Evolutionary conservation across 345 rosid genomes (phyloP).

Genomic region (Punica granatum): DNA sequence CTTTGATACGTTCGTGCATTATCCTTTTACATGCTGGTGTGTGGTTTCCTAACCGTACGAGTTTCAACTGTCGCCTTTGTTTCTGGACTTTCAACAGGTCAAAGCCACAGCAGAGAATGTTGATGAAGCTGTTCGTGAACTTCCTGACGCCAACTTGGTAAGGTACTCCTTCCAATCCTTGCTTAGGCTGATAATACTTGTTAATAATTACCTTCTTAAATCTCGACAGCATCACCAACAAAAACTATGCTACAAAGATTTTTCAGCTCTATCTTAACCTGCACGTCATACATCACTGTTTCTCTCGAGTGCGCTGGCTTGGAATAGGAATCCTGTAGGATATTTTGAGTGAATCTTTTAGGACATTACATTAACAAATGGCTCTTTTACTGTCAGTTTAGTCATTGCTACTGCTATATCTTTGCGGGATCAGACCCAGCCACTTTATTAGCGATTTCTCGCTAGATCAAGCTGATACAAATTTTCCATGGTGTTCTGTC

Average conservation of each 20-base stretch:
- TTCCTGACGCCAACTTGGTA: constrained; percentile 99
- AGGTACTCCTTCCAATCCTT: constrained; percentile 46
- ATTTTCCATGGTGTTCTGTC: constrained; percentile 11
- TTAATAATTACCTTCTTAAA: neutral
- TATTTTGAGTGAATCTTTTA: too few species aligned
- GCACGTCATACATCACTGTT: too few species aligned
- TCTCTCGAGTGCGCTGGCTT: neutral
- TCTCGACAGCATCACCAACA: neutral
- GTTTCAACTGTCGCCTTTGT: constrained; percentile 4
- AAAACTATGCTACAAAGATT: neutral
- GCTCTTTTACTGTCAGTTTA: neutral
- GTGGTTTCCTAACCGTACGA: neutral
- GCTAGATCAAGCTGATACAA: constrained; percentile 12
- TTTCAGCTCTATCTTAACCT: too few species aligned
- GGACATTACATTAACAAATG: neutral
- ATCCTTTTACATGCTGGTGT: neutral
- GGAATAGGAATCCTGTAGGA: neutral
- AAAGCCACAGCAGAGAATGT: constrained; percentile 98
- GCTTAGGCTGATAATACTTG: constrained; percentile 12
- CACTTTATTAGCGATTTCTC: neutral
- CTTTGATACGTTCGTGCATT: neutral
- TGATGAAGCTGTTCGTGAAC: constrained; percentile 92
- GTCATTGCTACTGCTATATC: neutral
- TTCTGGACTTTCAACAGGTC: constrained; percentile 40
- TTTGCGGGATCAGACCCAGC: neutral